Evolutionary conservation across 129 eudicot genomes (phyloP), one percentile per base, ranked within the genome.

Genomic region (sunflower (Helianthus annuus)): DNA sequence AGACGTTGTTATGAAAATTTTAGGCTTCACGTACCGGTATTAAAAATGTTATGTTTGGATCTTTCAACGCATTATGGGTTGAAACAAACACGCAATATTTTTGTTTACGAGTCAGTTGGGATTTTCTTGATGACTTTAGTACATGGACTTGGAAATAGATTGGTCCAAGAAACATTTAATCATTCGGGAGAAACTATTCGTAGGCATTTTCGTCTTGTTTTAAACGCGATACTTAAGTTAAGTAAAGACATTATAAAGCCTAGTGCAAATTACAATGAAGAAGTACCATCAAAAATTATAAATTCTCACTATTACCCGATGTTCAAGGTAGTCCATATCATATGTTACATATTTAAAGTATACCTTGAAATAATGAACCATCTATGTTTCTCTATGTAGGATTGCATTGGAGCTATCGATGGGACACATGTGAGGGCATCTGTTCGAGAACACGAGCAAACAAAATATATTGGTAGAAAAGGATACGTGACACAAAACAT

Each of bases 1-100:
- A 19, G 71, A 66, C 12, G 71, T 22, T 46, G 71, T 48, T 66
- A 66, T 24, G 71, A 66, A n/a, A 58, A 4, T 17, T 66, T 66
- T 19, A 66, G 70, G 17, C 11, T 66, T 17, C 70, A 66, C 10
- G 8, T 45, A 16, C 11, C 12, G 6, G 57, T 66, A 2, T 66
- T 66, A 2, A 66, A 66, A 17, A 24, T 4, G 5, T 66, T 45
- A 17, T 66, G 71, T 66, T 45, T 2, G 48, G 48, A 45, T 45
- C 48, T 45, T 45, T 6, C 11, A 45, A 45, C 11, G 48, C 48
- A 45, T 45, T 45, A 45, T 13, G 11, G 11, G 11, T 45, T 45
- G 11, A 9, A 7, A 8, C 11, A 8, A 8, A 45, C 48, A 45
- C 48, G 48, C 11, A 45, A 8, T 45, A 8, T 45, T 6, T 45